Evolutionary conservation across 2,329 filamentous ascomycete genomes (phyloP).

Genomic region (Nannizziopsis arthrosporioides): DNA sequence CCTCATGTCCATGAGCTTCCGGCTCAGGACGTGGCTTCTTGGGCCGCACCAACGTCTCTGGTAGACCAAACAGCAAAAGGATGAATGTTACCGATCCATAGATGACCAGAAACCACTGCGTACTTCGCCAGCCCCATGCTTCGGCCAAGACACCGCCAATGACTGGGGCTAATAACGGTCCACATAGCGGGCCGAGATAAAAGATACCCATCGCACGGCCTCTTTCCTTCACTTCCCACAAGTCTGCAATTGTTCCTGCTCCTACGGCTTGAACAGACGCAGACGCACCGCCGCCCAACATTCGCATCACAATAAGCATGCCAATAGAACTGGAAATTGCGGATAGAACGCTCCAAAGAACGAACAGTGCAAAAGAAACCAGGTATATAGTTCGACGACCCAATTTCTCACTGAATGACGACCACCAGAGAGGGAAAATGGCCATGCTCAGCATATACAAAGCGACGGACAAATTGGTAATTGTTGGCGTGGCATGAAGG

Average conservation of each 20-base stretch:
- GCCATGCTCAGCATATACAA: slow-evolving; percentile 75
- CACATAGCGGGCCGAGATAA: slow-evolving; percentile 65
- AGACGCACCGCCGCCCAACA: slow-evolving; percentile 62
- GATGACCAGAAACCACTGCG: slow-evolving; percentile 64
- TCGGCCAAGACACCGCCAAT: slow-evolving; percentile 62
- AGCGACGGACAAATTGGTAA: slow-evolving; percentile 64
- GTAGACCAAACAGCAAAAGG: slow-evolving; percentile 34
- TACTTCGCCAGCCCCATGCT: slow-evolving; percentile 60
- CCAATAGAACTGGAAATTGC: slow-evolving; percentile 57
- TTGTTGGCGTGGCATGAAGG: slow-evolving; percentile 50
- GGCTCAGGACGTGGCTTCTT: slow-evolving; percentile 14
- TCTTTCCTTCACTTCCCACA: slow-evolving; percentile 62
- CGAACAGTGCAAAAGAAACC: slow-evolving; percentile 59
- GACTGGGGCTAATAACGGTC: slow-evolving; percentile 64
- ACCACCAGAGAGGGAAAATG: slow-evolving; percentile 82
- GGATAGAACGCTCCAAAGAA: slow-evolving; percentile 57
- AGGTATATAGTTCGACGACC: slow-evolving; percentile 72
- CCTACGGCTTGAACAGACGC: slow-evolving; percentile 74
- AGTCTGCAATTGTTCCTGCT: slow-evolving; percentile 69
- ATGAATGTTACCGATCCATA: slow-evolving; percentile 46
- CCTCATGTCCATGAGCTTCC: slow-evolving; percentile 10
- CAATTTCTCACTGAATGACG: slow-evolving; percentile 59
- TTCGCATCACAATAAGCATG: slow-evolving; percentile 67
- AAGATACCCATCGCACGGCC: slow-evolving; percentile 74
- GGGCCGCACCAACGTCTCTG: slow-evolving; percentile 30